Evolutionary conservation across 2,329 filamentous ascomycete genomes (phyloP).

Genomic region (Aspergillus puulaauensis): DNA sequence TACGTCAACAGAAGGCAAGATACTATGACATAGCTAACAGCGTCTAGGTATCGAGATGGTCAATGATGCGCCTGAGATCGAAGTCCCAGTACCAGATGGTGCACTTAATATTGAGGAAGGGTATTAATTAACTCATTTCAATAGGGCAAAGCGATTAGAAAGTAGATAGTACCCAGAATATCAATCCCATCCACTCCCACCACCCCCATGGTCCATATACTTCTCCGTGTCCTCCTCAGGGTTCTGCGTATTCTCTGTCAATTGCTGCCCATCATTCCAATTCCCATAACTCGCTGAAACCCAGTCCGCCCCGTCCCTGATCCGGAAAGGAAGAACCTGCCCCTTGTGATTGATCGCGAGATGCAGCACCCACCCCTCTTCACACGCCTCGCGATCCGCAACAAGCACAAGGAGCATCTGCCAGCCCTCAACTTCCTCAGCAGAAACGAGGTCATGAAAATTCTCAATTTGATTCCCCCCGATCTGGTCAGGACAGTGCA

Average conservation of each 20-base stretch:
- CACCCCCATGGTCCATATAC: background rate
- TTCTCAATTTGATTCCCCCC: constrained; percentile 10
- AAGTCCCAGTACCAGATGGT: no score
- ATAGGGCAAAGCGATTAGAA: no score
- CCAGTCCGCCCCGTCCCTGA: constrained; percentile 11
- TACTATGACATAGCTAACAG: no score
- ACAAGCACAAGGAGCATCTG: constrained; percentile 14
- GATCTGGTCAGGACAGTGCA: constrained; percentile 17
- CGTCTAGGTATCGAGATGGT: no score
- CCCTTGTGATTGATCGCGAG: constrained; percentile 18
- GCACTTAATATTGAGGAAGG: no score
- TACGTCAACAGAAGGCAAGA: no score
- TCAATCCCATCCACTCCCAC: no score
- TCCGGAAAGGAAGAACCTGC: constrained; percentile 16
- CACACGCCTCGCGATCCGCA: constrained; percentile 20
- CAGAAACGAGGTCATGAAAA: background rate
- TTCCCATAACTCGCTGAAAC: background rate
- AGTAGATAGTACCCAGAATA: no score
- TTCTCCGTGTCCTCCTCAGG: constrained; percentile 10
- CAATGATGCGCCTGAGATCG: no score
- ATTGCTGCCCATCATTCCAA: constrained; percentile 13
- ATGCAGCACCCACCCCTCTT: constrained; percentile 18
- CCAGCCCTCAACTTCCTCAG: background rate
- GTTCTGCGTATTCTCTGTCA: constrained; percentile 14
- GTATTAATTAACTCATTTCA: no score